Evolutionary conservation across 2,329 filamentous ascomycete species (phyloP).

Genomic region (Pezicula radicicola): DNA sequence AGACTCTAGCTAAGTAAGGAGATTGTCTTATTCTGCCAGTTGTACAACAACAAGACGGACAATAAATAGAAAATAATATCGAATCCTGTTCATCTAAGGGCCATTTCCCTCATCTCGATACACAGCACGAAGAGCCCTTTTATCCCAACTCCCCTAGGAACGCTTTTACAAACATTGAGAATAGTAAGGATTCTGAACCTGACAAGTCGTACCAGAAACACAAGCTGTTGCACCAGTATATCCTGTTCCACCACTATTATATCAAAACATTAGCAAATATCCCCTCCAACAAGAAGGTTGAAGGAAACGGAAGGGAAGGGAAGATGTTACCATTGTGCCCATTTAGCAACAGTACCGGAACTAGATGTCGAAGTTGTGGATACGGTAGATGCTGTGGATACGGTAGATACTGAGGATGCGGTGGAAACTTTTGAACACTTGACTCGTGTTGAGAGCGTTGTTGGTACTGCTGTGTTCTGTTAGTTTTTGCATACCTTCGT

Average conservation of each 20-base stretch:
- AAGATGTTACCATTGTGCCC: conserved; percentile 6
- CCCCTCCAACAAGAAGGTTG: neutral
- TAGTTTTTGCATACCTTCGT: neutral
- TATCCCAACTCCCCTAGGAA: too few species aligned
- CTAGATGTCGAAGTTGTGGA: neutral
- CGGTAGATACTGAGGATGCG: neutral
- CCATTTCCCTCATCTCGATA: too few species aligned
- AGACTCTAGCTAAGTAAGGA: too few species aligned
- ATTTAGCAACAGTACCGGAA: conserved; percentile 2
- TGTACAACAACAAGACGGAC: too few species aligned
- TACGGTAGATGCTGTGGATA: neutral
- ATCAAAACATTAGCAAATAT: neutral
- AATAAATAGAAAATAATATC: too few species aligned
- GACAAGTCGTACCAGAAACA: conserved; percentile 11
- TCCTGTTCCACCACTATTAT: conserved; percentile 11
- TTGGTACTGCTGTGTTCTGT: neutral
- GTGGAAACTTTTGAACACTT: neutral
- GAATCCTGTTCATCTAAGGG: too few species aligned
- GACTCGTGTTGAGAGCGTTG: neutral
- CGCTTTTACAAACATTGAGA: conserved; percentile 12
- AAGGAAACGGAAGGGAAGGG: too few species aligned
- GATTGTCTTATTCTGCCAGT: too few species aligned
- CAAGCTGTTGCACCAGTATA: conserved; percentile 15
- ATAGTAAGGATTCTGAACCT: conserved; percentile 13
- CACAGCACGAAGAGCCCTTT: too few species aligned